Evolutionary conservation across 2,329 filamentous ascomycete species (phyloP).

Genomic region (Penicillium sp.): DNA sequence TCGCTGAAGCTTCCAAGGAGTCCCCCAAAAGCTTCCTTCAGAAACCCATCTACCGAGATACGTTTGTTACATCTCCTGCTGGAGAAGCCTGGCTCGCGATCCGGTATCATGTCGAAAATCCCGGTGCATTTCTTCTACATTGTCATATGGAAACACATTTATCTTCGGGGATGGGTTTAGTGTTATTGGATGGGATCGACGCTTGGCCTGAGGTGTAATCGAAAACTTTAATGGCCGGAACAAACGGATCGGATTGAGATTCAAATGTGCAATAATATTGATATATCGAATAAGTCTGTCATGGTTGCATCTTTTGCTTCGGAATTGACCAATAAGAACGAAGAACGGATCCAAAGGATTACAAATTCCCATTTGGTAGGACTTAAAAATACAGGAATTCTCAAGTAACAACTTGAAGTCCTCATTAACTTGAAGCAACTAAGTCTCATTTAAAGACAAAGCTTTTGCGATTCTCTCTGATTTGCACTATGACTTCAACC

Average conservation of each 20-base stretch:
- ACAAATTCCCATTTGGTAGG: not conserved
- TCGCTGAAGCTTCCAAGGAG: constrained; percentile 56
- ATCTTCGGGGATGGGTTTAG: constrained; percentile 53
- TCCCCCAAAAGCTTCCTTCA: constrained; percentile 57
- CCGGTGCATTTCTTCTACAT: constrained; percentile 55
- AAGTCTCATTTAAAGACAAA: no score
- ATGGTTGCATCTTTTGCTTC: not conserved
- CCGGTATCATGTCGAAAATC: constrained; percentile 53
- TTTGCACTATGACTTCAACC: not conserved
- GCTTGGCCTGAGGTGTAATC: constrained; percentile 36
- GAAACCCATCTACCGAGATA: constrained; percentile 59
- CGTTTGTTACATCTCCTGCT: constrained; percentile 45
- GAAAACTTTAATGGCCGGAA: not conserved
- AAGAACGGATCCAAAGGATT: not conserved
- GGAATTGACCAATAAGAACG: not conserved
- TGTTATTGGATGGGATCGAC: constrained; percentile 54
- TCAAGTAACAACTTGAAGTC: no score
- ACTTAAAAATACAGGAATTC: not conserved
- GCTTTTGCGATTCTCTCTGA: no score
- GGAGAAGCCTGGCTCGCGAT: constrained; percentile 48
- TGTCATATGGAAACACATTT: constrained; percentile 57
- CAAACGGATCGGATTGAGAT: not conserved
- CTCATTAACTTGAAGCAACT: no score
- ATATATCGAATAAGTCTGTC: not conserved
- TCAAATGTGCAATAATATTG: not conserved